Percentiles rank a stretch among this genome's conserved stretches.
These are phyloP conservation scores for Cucumis cinereus DNA, from an alignment of 306 rosid species.

Conservation along the genomic window DNA sequence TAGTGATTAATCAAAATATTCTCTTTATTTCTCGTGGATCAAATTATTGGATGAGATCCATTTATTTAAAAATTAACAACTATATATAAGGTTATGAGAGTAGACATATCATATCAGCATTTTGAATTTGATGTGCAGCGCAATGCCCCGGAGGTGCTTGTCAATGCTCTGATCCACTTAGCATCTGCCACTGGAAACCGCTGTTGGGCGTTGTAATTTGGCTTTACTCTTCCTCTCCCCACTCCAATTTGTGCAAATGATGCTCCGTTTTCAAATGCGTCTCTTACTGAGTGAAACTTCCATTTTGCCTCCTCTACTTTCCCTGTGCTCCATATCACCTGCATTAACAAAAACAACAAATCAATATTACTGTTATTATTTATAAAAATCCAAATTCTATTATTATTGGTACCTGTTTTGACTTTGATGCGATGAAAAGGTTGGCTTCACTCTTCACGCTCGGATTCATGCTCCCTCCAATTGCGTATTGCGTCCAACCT, in stretches of 20 bases:
- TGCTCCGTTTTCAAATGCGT: slow-evolving; percentile 28
- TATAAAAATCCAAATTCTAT: neutral
- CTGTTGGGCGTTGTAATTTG: slow-evolving; percentile 12
- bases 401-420: slow-evolving; percentile 14
- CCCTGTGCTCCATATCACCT: slow-evolving; percentile 21
- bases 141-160: slow-evolving; percentile 28
- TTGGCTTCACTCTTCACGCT: slow-evolving; percentile 35
- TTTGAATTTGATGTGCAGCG: slow-evolving; percentile 11
- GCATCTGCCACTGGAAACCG: slow-evolving; percentile 19
- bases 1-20: no score
- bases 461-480: slow-evolving; percentile 38
- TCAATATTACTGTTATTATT: no score
- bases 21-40: neutral
- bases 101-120: neutral
- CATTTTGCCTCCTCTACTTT: slow-evolving; percentile 5
- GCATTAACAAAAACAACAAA: neutral
- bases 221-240: slow-evolving; percentile 12
- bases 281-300: slow-evolving; percentile 19
- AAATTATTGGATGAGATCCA: neutral
- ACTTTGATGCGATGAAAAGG: slow-evolving; percentile 26
- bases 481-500: slow-evolving; percentile 31
- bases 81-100: neutral
- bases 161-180: slow-evolving; percentile 14
- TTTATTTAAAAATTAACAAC: neutral
- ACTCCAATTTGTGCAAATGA: slow-evolving; percentile 6